Evolutionary conservation across 164 flowering plant genomes (phyloP).

Genomic region (Protea cynaroides): DNA sequence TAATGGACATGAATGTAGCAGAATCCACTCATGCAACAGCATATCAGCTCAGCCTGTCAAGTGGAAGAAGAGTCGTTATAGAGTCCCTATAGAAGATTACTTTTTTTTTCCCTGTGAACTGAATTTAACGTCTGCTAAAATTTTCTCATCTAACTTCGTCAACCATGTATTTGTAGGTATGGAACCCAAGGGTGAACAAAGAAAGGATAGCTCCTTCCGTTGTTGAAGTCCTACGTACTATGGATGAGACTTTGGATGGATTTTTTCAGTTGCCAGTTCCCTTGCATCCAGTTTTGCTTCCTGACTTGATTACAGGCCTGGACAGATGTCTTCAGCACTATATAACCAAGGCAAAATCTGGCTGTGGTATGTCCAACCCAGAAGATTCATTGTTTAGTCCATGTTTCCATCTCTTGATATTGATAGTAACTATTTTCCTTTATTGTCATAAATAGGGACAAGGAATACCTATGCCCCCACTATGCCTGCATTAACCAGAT

Average conservation of each 20-base stretch:
- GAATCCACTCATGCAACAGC: no score
- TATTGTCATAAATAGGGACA: constrained; percentile 49
- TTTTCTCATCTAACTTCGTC: neutral
- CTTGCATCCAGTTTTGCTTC: constrained; percentile 80
- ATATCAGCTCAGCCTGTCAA: no score
- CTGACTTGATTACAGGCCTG: constrained; percentile 77
- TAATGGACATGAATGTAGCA: no score
- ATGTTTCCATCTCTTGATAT: neutral
- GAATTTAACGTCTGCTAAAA: no score
- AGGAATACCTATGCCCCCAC: constrained; percentile 68
- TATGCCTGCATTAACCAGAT: constrained; percentile 93
- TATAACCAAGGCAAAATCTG: constrained; percentile 79
- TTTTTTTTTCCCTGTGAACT: no score
- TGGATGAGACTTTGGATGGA: constrained; percentile 85
- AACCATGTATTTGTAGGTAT: constrained; percentile 37
- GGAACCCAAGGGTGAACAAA: constrained; percentile 74
- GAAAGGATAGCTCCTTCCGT: constrained; percentile 86
- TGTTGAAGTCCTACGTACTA: constrained; percentile 61
- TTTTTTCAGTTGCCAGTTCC: constrained; percentile 92
- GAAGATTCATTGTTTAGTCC: neutral
- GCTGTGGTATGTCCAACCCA: constrained; percentile 61
- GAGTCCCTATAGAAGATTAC: no score
- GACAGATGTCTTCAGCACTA: constrained; percentile 85
- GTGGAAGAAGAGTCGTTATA: no score
- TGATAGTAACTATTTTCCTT: neutral